phyloP scores from a whole-genome alignment of 2,329 filamentous ascomycete species.

The Pseudogymnoascus sp. region DNA sequence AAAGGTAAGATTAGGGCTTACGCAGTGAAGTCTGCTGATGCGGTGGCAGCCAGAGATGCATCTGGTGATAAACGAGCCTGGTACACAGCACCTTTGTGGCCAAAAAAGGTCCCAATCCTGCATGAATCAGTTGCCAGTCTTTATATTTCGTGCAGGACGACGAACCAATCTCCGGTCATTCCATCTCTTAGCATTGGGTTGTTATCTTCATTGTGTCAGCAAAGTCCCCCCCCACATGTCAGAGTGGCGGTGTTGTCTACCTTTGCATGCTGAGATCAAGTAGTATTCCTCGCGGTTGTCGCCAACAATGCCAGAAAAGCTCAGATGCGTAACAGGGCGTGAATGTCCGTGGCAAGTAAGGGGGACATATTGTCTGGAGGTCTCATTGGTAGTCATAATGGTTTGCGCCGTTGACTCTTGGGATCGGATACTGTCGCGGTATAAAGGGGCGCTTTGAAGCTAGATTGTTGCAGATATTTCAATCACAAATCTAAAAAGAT shows the following conservation, averaged over 20 bases:
- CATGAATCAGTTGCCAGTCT: conserved; percentile 8
- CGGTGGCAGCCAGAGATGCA: conserved; percentile 81
- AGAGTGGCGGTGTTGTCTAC: conserved; percentile 29
- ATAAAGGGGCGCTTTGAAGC: background rate
- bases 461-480: conserved; percentile 6
- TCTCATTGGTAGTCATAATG: conserved; percentile 25
- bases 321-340: conserved; percentile 64
- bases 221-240: background rate
- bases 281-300: conserved; percentile 60
- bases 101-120: conserved; percentile 92
- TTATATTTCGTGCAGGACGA: conserved; percentile 10
- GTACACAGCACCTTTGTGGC: conserved; percentile 97
- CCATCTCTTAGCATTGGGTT: conserved; percentile 98
- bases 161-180: conserved; percentile 84
- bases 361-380: conserved; percentile 43
- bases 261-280: conserved; percentile 66
- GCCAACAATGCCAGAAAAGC: conserved; percentile 56
- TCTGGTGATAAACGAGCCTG: conserved; percentile 86
- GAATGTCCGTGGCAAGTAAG: conserved; percentile 71
- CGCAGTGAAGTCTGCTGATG: conserved; percentile 93
- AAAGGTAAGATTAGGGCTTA: conserved; percentile 36
- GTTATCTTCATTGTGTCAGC: conserved; percentile 56
- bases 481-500: conserved; percentile 4
- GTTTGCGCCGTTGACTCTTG: background rate
- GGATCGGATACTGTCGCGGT: background rate